Evolutionary conservation across 257 asterid species (phyloP), one percentile per base, ranked within the genome.

Genomic region (Solanum dulcamara): DNA sequence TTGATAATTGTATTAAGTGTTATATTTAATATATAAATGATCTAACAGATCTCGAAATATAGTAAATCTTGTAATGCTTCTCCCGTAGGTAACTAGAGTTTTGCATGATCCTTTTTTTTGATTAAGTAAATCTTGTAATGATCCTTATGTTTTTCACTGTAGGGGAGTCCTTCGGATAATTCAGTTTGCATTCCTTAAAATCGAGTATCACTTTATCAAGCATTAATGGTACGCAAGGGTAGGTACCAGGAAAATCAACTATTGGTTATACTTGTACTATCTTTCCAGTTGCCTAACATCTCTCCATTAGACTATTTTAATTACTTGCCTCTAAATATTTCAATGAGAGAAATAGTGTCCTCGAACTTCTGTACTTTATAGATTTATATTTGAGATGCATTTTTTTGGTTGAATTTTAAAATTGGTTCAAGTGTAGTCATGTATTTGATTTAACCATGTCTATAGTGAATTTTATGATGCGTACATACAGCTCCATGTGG

Each of bases 221-320:
- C 90, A 84, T 89, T 85, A 93, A 85, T 42, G 79, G 85, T 81
- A 93, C 88, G 11, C 93, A 86, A 74, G 90, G 96, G 98, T 95
- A 85, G 37, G 84, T 48, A 32, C 87, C 59, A 26, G 17, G 26
- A 30, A 13, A 37, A 28, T 17, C 14, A 42, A 8, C 4, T 46
- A 22, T 9, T 57, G 51, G 30, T 82, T 82, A 51, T 67, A 81
- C n/a, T 81, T 60, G 14, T 60, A 12, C 37, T 3, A 26, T 14
- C 32, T 13, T 35, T 51, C 13, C 14, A 57, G 1, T 48, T 38
- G 18, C 28, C 75, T 60, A n/a, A 53, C 11, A 59, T n/a, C 55
- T 59, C 48, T 55, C 74, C 12, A 12, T 4, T 17, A 18, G 17
- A n/a, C 24, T 46, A 30, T 37, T 5, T 48, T 72, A 30, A 44